Percentiles rank a stretch among this genome's conserved stretches.
These are phyloP conservation scores for Phialophora chinensis DNA, from an alignment of 2,329 filamentous ascomycete species.

Conservation along the genomic window DNA sequence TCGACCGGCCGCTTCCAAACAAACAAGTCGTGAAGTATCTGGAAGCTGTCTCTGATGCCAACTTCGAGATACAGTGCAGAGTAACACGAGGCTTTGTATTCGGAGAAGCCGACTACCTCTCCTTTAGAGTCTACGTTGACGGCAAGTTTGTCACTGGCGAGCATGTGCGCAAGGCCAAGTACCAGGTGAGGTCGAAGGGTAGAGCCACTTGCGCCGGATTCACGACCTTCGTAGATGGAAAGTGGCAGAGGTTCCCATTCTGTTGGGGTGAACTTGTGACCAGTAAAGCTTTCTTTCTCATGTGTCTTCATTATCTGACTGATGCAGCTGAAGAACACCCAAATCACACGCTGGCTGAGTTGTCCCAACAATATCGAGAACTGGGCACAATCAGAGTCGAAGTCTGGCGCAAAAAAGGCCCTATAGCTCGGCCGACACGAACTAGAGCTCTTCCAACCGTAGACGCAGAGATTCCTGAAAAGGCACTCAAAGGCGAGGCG, in stretches of 20 bases:
- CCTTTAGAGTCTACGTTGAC: conserved; percentile 1
- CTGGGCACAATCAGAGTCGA: not conserved
- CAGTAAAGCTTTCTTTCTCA: not conserved
- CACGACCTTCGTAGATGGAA: not conserved
- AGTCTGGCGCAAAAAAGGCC: not conserved
- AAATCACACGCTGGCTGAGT: not conserved
- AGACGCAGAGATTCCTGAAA: not conserved
- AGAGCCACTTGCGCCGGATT: not conserved
- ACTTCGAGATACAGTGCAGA: not conserved
- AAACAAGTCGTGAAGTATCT: not conserved
- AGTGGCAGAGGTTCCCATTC: not conserved
- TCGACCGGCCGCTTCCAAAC: not conserved
- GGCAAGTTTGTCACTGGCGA: not conserved
- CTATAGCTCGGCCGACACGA: not conserved
- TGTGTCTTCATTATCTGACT: not conserved
- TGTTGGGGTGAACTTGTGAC: not conserved
- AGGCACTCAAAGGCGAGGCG: not conserved
- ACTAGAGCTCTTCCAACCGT: not conserved
- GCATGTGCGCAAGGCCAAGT: not conserved
- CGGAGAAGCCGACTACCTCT: not conserved
- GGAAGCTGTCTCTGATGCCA: not conserved
- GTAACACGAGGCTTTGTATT: not conserved
- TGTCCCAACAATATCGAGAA: not conserved
- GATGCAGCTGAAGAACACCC: not conserved
- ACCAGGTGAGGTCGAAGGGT: not conserved